Evolutionary conservation across 78 protist genomes (phyloP).

Genomic region (Protostelium mycophagum): DNA sequence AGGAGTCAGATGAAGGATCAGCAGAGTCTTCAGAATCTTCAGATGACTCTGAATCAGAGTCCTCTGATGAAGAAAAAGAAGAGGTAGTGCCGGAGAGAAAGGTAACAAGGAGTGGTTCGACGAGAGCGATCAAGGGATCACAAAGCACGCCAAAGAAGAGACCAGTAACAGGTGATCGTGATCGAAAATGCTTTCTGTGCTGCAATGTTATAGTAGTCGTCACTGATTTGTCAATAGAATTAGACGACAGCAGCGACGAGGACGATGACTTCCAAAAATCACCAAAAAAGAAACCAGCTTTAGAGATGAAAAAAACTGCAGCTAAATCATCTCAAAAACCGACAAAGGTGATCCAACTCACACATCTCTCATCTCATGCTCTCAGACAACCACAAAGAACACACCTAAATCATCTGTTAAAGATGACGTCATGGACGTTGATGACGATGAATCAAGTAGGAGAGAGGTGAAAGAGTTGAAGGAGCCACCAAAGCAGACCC

Average conservation of each 20-base stretch:
- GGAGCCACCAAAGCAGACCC: background rate
- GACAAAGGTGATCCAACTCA: too few species aligned
- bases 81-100: background rate
- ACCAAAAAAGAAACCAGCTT: background rate
- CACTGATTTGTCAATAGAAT: background rate
- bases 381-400: background rate
- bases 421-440: background rate
- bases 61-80: background rate
- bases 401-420: too few species aligned
- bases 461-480: background rate
- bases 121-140: background rate
- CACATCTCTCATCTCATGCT: too few species aligned
- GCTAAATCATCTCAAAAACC: too few species aligned
- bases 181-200: too few species aligned
- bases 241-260: background rate
- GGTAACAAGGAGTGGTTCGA: background rate
- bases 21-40: background rate
- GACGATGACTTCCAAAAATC: background rate
- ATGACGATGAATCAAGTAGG: background rate
- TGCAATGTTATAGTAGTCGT: too few species aligned
- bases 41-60: background rate
- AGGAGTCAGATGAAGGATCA: background rate
- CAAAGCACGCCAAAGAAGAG: background rate
- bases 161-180: background rate
- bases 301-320: too few species aligned